Base-by-base conservation (phyloP, 495 filamentous ascomycete genomes). In the Chlorociboria aeruginascens region DNA sequence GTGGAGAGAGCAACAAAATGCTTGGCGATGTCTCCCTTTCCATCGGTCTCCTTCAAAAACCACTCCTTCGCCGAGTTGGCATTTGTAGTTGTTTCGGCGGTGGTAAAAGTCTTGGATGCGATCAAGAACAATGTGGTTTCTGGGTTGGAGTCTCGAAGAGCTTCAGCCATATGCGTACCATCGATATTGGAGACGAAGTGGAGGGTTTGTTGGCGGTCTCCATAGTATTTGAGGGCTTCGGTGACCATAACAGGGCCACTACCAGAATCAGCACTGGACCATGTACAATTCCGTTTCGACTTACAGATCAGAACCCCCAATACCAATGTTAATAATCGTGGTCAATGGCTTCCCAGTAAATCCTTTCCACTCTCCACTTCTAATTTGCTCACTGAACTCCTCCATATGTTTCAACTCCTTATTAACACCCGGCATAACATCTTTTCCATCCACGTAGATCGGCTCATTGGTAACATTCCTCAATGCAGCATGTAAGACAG, bases 181-280 rank as follows among this genome's bases (percentile, higher is more conserved):
- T 98, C 92, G 59, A 98, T 95, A 74, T 98, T 98, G 67, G 92
- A 97, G 50, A 98, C 92, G 60, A 98, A 98, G 76, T 96, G 92
- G 41, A 97, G 73, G 32, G 78, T 95, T 64, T 89, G 69, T 64
- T 82, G 78, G 47, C 81, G 81, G 66, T 84, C 78, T 36, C 85
- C 84, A 63, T 98, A 98, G 56, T 87, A 78, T 73, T 95, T 96
- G 53, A 98, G 78, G 12, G 92, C 86, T 66, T 98, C 92, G 32
- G 86, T 89, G 48, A 98, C 92, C 92, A 98, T 98, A 56, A 97
- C 93, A 17, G 92, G 92, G 34, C 92, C 92, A 53, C 89, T 95
- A 46, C 32, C 45, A 32, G 8, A 34, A 46, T 57, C 30, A 59
- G 49, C 31, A 32, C 7, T 1, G 10, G 35, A 14, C 14, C 13